Conservation (phyloP, 1,139 yeast species). For the Barnettozyma hawaiiensis region DNA sequence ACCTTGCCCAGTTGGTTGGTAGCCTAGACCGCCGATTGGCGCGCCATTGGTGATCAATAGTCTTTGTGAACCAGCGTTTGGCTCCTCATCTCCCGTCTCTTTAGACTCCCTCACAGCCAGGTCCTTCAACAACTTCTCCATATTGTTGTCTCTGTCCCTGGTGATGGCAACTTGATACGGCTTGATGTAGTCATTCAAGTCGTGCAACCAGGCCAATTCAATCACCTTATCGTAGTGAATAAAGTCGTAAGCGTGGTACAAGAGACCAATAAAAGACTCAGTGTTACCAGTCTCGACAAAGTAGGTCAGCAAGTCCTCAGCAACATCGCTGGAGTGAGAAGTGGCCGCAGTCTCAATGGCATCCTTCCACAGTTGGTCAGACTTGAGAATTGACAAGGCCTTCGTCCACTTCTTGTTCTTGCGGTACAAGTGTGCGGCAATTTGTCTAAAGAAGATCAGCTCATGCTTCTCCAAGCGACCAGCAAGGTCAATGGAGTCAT, state of each 20-base stretch:
- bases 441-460: slow-evolving; percentile 87
- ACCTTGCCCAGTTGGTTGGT: slow-evolving; percentile 63
- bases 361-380: slow-evolving; percentile 92
- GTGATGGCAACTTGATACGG: slow-evolving; percentile 85
- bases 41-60: slow-evolving; percentile 62
- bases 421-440: slow-evolving; percentile 89
- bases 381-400: slow-evolving; percentile 81
- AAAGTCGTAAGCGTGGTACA: slow-evolving; percentile 80
- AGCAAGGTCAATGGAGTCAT: slow-evolving; percentile 89
- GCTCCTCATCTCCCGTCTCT: slow-evolving; percentile 42
- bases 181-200: slow-evolving; percentile 73
- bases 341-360: slow-evolving; percentile 90
- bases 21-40: slow-evolving; percentile 38
- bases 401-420: slow-evolving; percentile 91
- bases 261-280: slow-evolving; percentile 88
- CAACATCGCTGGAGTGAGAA: slow-evolving; percentile 73
- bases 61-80: slow-evolving; percentile 36
- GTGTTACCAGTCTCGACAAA: slow-evolving; percentile 96
- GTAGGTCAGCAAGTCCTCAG: slow-evolving; percentile 83
- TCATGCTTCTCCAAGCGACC: slow-evolving; percentile 89
- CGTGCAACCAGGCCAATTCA: slow-evolving; percentile 89
- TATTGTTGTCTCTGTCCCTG: slow-evolving; percentile 67
- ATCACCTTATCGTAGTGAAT: slow-evolving; percentile 78
- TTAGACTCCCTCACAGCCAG: slow-evolving; percentile 57
- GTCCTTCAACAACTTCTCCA: slow-evolving; percentile 64